Percentiles rank a stretch among this genome's conserved stretches.
Conservation (phyloP, 2,329 filamentous ascomycete species). For the Colletotrichum nymphaeae region DNA sequence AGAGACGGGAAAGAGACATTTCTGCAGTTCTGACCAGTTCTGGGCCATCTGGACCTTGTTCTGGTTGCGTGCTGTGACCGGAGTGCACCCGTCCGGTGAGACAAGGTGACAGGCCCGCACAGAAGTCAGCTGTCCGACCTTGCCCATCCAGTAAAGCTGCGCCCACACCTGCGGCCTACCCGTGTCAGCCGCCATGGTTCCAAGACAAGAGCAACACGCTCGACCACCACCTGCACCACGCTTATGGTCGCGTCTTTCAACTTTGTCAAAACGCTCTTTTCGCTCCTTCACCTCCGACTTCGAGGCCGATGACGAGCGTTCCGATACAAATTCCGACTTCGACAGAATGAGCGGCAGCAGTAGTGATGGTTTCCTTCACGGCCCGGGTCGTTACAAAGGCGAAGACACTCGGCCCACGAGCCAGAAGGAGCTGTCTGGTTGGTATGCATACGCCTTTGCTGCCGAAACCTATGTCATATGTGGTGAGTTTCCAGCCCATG, state of each 20-base stretch:
- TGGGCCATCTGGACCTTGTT: background rate
- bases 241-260: slow-evolving; percentile 61
- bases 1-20: background rate
- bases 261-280: slow-evolving; percentile 66
- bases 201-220: slow-evolving; percentile 36
- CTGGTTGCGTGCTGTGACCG: slow-evolving; percentile 20
- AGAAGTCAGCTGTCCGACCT: slow-evolving; percentile 14
- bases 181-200: slow-evolving; percentile 32
- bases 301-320: slow-evolving; percentile 77
- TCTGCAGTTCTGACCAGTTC: background rate
- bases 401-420: slow-evolving; percentile 93
- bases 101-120: slow-evolving; percentile 1
- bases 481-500: slow-evolving; percentile 65
- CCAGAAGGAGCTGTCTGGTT: slow-evolving; percentile 86
- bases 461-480: slow-evolving; percentile 97
- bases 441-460: slow-evolving; percentile 97
- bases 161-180: background rate
- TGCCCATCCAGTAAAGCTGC: slow-evolving; percentile 24
- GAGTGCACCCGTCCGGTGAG: slow-evolving; percentile 17
- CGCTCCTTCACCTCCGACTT: slow-evolving; percentile 72
- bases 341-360: slow-evolving; percentile 49
- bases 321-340: slow-evolving; percentile 51
- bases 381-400: slow-evolving; percentile 71
- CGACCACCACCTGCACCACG: slow-evolving; percentile 56
- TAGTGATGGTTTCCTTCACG: slow-evolving; percentile 50